A percentile compares a stretch with the other conserved stretches of the same genome.
Conservation (phyloP, 1,139 yeast genomes). For the Saccharomyces pastorianus region DNA sequence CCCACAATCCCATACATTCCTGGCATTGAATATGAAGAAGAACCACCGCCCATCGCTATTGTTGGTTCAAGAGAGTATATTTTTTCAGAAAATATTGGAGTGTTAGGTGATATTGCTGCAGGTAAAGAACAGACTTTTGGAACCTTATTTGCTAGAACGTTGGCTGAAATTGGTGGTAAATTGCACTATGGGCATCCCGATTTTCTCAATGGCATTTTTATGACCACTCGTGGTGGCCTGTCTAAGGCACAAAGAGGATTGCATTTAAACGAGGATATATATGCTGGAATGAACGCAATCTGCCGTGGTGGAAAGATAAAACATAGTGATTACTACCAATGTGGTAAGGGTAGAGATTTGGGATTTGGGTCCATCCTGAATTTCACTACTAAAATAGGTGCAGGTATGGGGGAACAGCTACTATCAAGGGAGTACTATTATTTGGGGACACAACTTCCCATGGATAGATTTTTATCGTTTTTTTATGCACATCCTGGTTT, state of each 20-base stretch:
- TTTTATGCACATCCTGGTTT: constrained; percentile 92
- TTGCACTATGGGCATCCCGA: constrained; percentile 92
- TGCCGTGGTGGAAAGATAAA: constrained; percentile 79
- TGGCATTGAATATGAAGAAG: constrained; percentile 34
- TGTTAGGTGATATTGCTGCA: constrained; percentile 86
- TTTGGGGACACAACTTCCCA: constrained; percentile 68
- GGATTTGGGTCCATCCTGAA: constrained; percentile 81
- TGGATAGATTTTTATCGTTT: constrained; percentile 74
- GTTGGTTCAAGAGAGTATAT: constrained; percentile 85
- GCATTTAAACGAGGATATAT: constrained; percentile 82
- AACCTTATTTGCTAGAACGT: constrained; percentile 75
- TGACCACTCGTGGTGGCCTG: constrained; percentile 87
- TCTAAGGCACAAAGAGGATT: constrained; percentile 84
- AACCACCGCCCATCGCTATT: constrained; percentile 60
- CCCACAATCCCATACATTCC: constrained; percentile 41
- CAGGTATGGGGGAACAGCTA: constrained; percentile 93
- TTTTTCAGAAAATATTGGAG: constrained; percentile 78
- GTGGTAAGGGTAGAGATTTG: constrained; percentile 86
- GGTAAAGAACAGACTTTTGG: constrained; percentile 93
- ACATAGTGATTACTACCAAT: constrained; percentile 81
- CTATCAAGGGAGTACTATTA: constrained; percentile 77
- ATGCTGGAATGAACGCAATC: constrained; percentile 82
- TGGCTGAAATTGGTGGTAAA: constrained; percentile 82
- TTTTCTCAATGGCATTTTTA: constrained; percentile 71
- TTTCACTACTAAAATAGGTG: constrained; percentile 83